Percentiles rank a stretch among this genome's conserved stretches.
These are phyloP conservation scores for Melanogaster broomeanus DNA, from an alignment of 768 basidiomycete genomes.

Conservation along the genomic window DNA sequence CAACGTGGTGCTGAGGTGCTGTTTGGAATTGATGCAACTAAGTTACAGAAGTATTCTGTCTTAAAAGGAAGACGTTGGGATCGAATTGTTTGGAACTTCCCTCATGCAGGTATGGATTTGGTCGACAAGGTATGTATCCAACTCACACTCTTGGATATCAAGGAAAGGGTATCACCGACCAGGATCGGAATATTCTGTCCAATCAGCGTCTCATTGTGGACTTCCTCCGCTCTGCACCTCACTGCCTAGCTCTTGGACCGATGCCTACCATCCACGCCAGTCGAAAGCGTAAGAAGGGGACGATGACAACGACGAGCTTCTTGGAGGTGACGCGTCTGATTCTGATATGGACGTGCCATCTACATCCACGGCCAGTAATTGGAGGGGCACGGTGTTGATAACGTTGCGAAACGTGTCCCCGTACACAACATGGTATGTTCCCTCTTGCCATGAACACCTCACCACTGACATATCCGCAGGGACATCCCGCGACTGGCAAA, in stretches of 20 bases:
- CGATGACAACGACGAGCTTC: slow-evolving; percentile 48
- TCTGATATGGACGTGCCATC: slow-evolving; percentile 13
- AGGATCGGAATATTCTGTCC: slow-evolving; percentile 87
- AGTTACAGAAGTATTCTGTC: slow-evolving; percentile 55
- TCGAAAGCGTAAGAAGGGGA: slow-evolving; percentile 45
- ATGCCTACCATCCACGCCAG: slow-evolving; percentile 43
- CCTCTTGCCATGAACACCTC: slow-evolving; percentile 8
- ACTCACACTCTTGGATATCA: slow-evolving; percentile 5
- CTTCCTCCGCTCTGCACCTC: slow-evolving; percentile 75
- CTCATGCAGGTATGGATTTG: slow-evolving; percentile 79
- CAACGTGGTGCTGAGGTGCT: slow-evolving; percentile 67
- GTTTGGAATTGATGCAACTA: slow-evolving; percentile 86
- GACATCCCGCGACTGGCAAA: slow-evolving; percentile 76
- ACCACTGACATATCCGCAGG: slow-evolving; percentile 43
- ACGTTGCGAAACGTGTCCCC: slow-evolving; percentile 86
- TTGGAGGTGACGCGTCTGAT: slow-evolving; percentile 11
- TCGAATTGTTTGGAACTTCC: slow-evolving; percentile 92
- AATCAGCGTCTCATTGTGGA: slow-evolving; percentile 85
- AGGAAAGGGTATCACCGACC: slow-evolving; percentile 91
- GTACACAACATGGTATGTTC: slow-evolving; percentile 79
- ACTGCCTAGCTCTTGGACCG: slow-evolving; percentile 59
- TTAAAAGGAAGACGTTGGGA: slow-evolving; percentile 72
- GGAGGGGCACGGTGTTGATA: slow-evolving; percentile 76
- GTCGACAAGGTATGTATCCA: not conserved
- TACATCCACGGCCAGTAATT: not conserved